Evolutionary conservation across 1,284 basidiomycete species (phyloP), one percentile per base, ranked within the genome.

Genomic region (Volvariella volvacea): DNA sequence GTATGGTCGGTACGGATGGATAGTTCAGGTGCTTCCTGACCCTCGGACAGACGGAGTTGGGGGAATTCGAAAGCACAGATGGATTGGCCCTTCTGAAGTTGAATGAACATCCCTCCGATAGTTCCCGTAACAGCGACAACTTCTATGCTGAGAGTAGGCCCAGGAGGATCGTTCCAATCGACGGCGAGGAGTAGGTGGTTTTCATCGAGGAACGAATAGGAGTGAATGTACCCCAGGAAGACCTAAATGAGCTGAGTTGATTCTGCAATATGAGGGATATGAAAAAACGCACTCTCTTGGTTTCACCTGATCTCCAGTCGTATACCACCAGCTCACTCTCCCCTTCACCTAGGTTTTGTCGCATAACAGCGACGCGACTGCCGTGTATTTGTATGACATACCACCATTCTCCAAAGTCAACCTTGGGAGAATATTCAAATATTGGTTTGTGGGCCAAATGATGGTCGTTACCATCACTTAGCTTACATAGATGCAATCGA

Each of bases 381-480:
- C 46, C 49, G 22, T 45, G 54, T 20, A 57, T 52, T 32, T 50
- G 49, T 17, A 50, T 43, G 38, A 34, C 42, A 40, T 48, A 40
- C 47, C 44, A 48, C 22, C 39, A 31, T 17, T 50, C 44, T 20
- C 40, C 38, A 20, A 31, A 37, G 20, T 41, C 22, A 19, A 44
- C n/a, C 3, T 25, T 30, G 32, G 41, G 22, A 14, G 17, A 38
- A 34, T 42, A 42, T 16, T 15, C 44, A 14, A 50, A 38, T 16
- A 20, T 41, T 1, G 21, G 17, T 1, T 25, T 36, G 8, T 34
- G 31, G 14, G 49, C 49, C 30, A 36, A 37, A 4, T 43, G 66
- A 50, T 78, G 74, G 6, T 41, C 52, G 25, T 36, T n/a, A 6
- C 34, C 34, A 4, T 8, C 19, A 20, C n/a, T 16, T 16, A 36